These are phyloP conservation scores for Dianthus caryophyllus DNA, from an alignment of 148 eudicot species.

Conservation along the genomic window DNA sequence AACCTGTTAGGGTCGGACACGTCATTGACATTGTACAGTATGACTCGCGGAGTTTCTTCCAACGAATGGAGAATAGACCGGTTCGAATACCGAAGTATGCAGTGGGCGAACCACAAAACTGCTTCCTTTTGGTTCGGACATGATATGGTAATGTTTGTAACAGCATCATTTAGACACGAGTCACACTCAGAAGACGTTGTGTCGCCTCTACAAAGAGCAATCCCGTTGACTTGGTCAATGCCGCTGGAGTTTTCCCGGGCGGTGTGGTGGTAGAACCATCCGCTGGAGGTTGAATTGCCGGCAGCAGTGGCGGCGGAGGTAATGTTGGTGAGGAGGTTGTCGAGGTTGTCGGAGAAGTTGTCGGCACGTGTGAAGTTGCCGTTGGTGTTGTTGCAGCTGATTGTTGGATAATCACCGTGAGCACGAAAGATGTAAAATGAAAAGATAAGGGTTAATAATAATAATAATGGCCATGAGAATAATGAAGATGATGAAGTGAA, in stretches of 20 bases:
- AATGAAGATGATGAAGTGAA: no score
- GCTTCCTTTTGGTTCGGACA: constrained; percentile 37
- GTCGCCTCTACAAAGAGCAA: constrained; percentile 30
- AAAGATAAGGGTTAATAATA: no score
- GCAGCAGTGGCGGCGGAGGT: no score
- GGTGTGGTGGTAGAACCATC: constrained; percentile 8
- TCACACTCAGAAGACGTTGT: constrained; percentile 20
- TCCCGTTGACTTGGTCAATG: constrained; percentile 26
- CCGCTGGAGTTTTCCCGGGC: not conserved
- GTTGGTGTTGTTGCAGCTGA: not conserved
- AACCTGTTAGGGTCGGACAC: constrained; percentile 8
- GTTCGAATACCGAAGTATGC: constrained; percentile 30
- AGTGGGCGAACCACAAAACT: constrained; percentile 26
- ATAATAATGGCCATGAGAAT: no score
- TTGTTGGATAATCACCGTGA: no score
- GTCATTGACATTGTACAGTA: not conserved
- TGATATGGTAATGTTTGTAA: not conserved
- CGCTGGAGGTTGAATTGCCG: not conserved
- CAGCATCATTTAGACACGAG: constrained; percentile 24
- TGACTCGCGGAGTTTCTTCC: not conserved
- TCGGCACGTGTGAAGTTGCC: constrained; percentile 5
- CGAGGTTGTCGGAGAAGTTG: constrained; percentile 13
- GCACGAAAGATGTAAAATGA: no score
- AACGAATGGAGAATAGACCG: not conserved
- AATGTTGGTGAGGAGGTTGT: not conserved